Conservation (phyloP, 768 basidiomycete species). For the Boletus sensibilis region DNA sequence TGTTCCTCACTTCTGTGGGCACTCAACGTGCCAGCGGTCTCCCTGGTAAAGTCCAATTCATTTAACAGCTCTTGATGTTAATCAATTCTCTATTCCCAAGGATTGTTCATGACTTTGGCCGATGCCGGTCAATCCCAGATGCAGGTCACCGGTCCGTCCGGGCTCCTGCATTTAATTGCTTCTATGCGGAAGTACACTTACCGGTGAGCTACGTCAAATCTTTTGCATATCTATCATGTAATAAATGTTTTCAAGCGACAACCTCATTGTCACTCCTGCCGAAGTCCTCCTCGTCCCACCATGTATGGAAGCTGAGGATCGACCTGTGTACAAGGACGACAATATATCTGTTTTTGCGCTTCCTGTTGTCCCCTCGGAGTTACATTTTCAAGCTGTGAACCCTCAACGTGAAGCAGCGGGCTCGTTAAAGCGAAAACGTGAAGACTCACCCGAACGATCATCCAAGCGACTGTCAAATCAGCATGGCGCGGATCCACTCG, state of each 20-base stretch:
- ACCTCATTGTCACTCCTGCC: constrained; percentile 44
- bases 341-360: constrained; percentile 66
- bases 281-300: constrained; percentile 39
- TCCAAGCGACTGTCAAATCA: constrained; percentile 34
- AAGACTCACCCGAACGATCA: constrained; percentile 37
- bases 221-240: neutral
- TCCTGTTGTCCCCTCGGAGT: constrained; percentile 39
- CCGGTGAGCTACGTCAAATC: constrained; percentile 43
- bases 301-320: constrained; percentile 23
- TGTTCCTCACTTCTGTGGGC: constrained; percentile 71
- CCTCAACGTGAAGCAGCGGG: neutral
- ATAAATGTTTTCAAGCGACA: constrained; percentile 40
- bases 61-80: neutral
- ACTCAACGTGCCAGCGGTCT: constrained; percentile 69
- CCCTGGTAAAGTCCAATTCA: constrained; percentile 50
- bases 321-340: constrained; percentile 57
- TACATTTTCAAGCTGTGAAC: neutral
- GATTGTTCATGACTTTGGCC: constrained; percentile 76
- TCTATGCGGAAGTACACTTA: constrained; percentile 65
- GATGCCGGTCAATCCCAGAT: constrained; percentile 63
- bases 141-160: constrained; percentile 68
- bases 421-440: constrained; percentile 44
- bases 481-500: neutral
- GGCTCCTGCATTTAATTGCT: constrained; percentile 67
- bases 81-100: constrained; percentile 34